These are phyloP conservation scores for Conringia planisiliqua DNA, from an alignment of 345 rosid genomes.

Conservation along the genomic window DNA sequence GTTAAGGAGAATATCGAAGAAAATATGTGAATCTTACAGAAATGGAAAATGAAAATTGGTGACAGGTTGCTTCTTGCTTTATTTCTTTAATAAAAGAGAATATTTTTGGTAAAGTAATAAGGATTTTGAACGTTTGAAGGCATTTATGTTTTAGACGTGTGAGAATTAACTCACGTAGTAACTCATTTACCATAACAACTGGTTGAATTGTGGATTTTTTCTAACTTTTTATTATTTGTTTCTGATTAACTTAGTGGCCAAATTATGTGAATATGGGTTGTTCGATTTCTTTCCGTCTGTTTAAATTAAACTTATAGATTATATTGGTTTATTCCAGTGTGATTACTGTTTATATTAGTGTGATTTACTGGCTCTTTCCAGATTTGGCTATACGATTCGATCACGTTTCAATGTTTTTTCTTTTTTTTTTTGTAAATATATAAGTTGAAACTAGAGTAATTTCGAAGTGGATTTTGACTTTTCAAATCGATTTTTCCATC, in stretches of 20 bases:
- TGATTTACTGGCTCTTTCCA: neutral
- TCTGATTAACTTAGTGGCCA: neutral
- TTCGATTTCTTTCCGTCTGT: neutral
- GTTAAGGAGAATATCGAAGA: neutral
- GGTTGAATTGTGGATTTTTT: neutral
- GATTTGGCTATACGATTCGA: neutral
- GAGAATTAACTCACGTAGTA: conserved; percentile 19
- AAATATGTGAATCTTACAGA: neutral
- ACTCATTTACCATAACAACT: conserved; percentile 2
- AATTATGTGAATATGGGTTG: neutral
- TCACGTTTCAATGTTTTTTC: neutral
- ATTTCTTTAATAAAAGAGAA: neutral
- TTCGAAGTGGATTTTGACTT: neutral
- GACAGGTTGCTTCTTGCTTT: neutral
- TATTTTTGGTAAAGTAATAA: conserved; percentile 18
- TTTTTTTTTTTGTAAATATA: no score
- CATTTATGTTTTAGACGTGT: conserved; percentile 30
- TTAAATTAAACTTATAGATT: neutral
- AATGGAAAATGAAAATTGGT: conserved; percentile 1
- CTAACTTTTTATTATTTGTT: neutral
- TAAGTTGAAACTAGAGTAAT: no score
- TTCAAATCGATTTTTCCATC: neutral
- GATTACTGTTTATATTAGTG: neutral
- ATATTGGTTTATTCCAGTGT: neutral
- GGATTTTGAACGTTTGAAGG: conserved; percentile 21